These are phyloP conservation scores for Pseudogymnoascus sp. DNA, from an alignment of 2,329 filamentous ascomycete genomes.

Conservation along the genomic window DNA sequence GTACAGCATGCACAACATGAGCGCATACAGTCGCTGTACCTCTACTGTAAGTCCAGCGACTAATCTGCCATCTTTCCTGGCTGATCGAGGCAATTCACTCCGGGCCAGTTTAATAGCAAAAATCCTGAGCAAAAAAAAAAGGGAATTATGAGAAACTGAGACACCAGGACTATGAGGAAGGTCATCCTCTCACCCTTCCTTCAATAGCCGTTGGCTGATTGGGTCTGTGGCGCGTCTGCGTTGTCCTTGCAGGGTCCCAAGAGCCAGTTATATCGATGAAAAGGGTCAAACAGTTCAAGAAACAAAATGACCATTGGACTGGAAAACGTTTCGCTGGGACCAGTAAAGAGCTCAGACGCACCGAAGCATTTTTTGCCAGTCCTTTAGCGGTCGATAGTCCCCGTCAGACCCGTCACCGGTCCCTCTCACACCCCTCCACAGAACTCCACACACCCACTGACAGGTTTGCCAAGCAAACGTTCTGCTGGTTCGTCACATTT, in stretches of 20 bases:
- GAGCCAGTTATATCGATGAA: constrained; percentile 2
- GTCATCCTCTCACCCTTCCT: neutral
- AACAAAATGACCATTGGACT: neutral
- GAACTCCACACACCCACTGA: neutral
- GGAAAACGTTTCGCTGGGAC: constrained; percentile 3
- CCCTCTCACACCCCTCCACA: neutral
- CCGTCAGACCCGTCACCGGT: neutral
- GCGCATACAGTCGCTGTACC: constrained; percentile 2
- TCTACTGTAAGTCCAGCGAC: neutral
- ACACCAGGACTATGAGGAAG: neutral
- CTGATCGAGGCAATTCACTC: neutral
- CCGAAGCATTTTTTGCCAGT: neutral
- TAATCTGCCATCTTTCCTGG: neutral
- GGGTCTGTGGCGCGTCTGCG: constrained; percentile 1
- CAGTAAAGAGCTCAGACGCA: neutral
- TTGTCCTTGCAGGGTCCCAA: constrained; percentile 8
- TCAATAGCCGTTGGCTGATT: constrained; percentile 7
- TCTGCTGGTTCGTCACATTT: constrained; percentile 1
- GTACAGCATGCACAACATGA: constrained; percentile 8
- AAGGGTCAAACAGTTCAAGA: neutral
- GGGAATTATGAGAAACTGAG: constrained; percentile 7
- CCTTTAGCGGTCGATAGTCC: neutral
- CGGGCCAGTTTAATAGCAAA: neutral
- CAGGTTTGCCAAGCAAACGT: constrained; percentile 1
- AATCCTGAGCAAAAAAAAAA: neutral